Base-by-base conservation (phyloP, 2,329 filamentous ascomycete species). In the Sarocladiaceae sp. region DNA sequence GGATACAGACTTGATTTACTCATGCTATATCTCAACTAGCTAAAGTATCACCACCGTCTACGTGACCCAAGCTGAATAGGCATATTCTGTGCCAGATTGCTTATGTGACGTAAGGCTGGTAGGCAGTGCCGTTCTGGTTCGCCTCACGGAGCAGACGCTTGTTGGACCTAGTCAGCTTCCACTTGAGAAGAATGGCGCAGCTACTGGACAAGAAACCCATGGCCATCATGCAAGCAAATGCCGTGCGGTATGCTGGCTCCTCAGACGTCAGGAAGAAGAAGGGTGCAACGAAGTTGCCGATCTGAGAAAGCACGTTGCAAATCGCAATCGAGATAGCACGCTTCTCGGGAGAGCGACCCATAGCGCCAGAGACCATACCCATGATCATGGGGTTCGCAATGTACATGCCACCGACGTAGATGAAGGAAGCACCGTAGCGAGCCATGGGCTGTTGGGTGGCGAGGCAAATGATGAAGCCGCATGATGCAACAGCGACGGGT, bases 391-490 rank as follows among this genome's bases (percentile, higher is more conserved):
- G 55, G 50, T 58, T 50, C 17, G 52, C 40, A n/a, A 50, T 36
- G 52, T 53, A 53, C 37, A 53, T 50, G 52, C 36, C 36, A 18
- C 29, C 50, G 49, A 54, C 52, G 28, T 54, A 49, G 25, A 50
- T 35, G 17, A 52, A 52, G n/a, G 37, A 40, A 12, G 50, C 50
- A 8, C 26, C 36, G 28, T 55, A 50, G n/a, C 51, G 35, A 7
- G 52, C 52, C 13, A 39, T 33, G 17, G 47, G 28, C 28, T 56
- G 42, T 5, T 37, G 48, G 2, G 56, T 60, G 25, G 55, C 57
- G 2, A 59, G 33, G 26, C 58, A 58, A 29, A 59, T 58, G 50
- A 59, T 37, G 52, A 58, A 59, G n/a, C 57, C 59, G 33, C 57
- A 55, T 8, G 56, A 59, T 2, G 56, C 58, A 11, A 57, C 50